Conservation (phyloP, 192 early-diverging fungal species). For the Coemansia reversa region DNA sequence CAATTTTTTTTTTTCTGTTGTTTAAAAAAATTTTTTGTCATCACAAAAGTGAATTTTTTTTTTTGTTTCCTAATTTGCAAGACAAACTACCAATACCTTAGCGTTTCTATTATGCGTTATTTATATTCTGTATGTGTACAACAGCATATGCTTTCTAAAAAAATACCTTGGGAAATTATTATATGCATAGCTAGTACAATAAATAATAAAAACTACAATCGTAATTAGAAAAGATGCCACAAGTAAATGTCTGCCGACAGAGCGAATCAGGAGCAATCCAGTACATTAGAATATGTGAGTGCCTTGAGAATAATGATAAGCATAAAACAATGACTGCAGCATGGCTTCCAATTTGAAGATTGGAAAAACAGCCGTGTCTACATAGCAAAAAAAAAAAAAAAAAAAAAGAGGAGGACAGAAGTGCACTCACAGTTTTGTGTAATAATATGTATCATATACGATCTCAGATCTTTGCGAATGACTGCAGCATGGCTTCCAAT, state of each 20-base stretch:
- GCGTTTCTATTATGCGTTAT: background rate
- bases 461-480: background rate
- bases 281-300: background rate
- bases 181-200: background rate
- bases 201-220: background rate
- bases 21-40: slow-evolving; percentile 6
- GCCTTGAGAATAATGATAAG: background rate
- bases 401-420: no score
- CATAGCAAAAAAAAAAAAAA: background rate
- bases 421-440: no score
- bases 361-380: background rate
- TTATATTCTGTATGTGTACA: background rate
- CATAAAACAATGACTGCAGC: background rate
- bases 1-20: slow-evolving; percentile 1
- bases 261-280: background rate
- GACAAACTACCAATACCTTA: background rate
- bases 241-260: background rate
- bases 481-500: background rate
- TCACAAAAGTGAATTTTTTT: background rate
- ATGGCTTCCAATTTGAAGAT: background rate
- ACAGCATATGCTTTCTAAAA: background rate
- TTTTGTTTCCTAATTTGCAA: background rate
- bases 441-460: background rate
- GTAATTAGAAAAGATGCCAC: background rate
- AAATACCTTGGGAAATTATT: background rate